These are phyloP conservation scores for Pontederia crassipes DNA, from an alignment of 176 grass and related monocot species.

Conservation along the genomic window DNA sequence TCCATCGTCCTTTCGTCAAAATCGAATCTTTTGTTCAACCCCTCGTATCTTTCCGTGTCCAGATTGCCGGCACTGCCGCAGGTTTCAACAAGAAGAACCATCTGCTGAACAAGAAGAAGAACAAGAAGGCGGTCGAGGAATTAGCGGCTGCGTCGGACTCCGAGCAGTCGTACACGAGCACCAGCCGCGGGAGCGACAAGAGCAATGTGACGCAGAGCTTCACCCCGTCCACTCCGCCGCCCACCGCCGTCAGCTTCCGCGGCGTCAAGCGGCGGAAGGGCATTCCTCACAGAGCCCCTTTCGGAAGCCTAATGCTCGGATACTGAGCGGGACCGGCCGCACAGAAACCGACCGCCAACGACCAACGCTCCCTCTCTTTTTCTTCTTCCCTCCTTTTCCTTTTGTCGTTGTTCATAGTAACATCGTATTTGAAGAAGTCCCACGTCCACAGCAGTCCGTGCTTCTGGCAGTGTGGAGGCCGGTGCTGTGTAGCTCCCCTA, in stretches of 20 bases:
- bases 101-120: slow-evolving; percentile 18
- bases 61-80: slow-evolving; percentile 57
- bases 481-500: no score
- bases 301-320: slow-evolving; percentile 67
- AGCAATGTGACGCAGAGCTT: slow-evolving; percentile 45
- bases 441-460: no score
- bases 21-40: neutral
- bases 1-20: neutral
- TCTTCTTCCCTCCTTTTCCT: neutral
- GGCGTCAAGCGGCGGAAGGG: slow-evolving; percentile 74
- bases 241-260: slow-evolving; percentile 30
- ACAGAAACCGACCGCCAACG: neutral
- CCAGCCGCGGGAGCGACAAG: slow-evolving; percentile 19
- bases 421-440: no score
- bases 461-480: no score
- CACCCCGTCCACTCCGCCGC: slow-evolving; percentile 52
- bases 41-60: slow-evolving; percentile 4
- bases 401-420: no score
- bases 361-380: neutral
- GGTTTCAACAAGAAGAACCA: slow-evolving; percentile 14
- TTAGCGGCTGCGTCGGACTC: slow-evolving; percentile 1
- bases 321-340: slow-evolving; percentile 11
- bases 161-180: slow-evolving; percentile 11
- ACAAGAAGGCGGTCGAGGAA: neutral
- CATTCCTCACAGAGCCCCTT: slow-evolving; percentile 75